Conservation (phyloP, 1,284 basidiomycete species). For the Leccinum ponderosum region DNA sequence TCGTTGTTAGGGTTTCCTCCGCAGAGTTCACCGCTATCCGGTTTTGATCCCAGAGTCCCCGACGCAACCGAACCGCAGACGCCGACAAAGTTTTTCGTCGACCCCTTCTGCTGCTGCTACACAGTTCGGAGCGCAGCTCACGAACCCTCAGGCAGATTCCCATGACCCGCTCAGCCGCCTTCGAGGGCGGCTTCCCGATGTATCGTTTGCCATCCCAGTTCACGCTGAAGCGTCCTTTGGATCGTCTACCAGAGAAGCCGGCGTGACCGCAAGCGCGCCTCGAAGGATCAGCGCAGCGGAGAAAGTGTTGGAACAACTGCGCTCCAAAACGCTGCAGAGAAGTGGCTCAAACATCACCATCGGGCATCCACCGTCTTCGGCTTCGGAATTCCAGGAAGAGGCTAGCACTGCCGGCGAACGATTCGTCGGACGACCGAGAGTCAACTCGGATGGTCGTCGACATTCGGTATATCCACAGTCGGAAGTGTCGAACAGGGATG, state of each 20-base stretch:
- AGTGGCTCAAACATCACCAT: slow-evolving; percentile 35
- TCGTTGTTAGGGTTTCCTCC: slow-evolving; percentile 77
- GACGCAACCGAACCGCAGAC: slow-evolving; percentile 36
- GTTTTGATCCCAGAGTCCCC: slow-evolving; percentile 54
- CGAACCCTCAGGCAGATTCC: slow-evolving; percentile 25
- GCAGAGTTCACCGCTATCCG: slow-evolving; percentile 92
- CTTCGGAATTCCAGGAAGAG: slow-evolving; percentile 22
- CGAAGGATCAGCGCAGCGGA: slow-evolving; percentile 58
- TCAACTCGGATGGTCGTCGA: slow-evolving; percentile 33
- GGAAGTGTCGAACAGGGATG: slow-evolving; percentile 25
- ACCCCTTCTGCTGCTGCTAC: slow-evolving; percentile 16
- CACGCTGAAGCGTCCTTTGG: slow-evolving; percentile 31
- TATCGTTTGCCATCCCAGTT: slow-evolving; percentile 25
- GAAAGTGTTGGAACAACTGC: slow-evolving; percentile 56
- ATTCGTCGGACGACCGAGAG: slow-evolving; percentile 24
- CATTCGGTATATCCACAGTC: slow-evolving; percentile 25
- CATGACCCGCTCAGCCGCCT: slow-evolving; percentile 26
- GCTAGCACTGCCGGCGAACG: slow-evolving; percentile 16
- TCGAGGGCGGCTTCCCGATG: slow-evolving; percentile 35
- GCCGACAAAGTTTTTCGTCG: slow-evolving; percentile 43
- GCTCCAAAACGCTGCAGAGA: slow-evolving; percentile 49
- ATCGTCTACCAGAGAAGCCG: slow-evolving; percentile 25
- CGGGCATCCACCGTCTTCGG: slow-evolving; percentile 17
- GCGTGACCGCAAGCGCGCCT: slow-evolving; percentile 8
- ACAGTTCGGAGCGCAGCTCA: slow-evolving; percentile 27